These are phyloP conservation scores for Vigna unguiculata DNA, from an alignment of 306 rosid species.

Conservation along the genomic window DNA sequence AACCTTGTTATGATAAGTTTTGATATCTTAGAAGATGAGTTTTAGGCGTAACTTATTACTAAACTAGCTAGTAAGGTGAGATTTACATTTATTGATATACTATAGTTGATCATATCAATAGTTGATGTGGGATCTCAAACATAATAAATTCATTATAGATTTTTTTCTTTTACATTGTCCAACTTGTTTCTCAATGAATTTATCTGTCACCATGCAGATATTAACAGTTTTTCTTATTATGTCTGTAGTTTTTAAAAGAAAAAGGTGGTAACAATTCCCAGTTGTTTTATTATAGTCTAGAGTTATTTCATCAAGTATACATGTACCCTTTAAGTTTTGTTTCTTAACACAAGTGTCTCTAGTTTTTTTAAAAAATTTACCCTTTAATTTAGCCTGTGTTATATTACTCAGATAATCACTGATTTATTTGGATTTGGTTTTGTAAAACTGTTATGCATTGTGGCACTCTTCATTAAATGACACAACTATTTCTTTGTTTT, in stretches of 20 bases:
- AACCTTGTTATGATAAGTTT: too few relatives aligned
- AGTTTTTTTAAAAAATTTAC: neutral
- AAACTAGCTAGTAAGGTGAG: too few relatives aligned
- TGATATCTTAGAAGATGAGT: too few relatives aligned
- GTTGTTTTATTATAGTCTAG: too few relatives aligned
- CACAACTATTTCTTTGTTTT: slow-evolving; percentile 35
- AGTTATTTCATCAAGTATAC: slow-evolving; percentile 22
- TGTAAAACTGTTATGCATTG: slow-evolving; percentile 5
- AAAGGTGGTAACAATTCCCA: neutral
- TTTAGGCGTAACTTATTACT: too few relatives aligned
- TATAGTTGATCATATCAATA: too few relatives aligned
- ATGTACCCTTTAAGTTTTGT: slow-evolving; percentile 10
- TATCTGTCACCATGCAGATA: neutral
- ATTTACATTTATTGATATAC: too few relatives aligned
- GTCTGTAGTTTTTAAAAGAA: slow-evolving; percentile 2
- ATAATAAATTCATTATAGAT: neutral
- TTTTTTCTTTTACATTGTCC: neutral
- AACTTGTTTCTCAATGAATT: slow-evolving; percentile 7
- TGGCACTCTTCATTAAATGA: slow-evolving; percentile 24
- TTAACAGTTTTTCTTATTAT: neutral
- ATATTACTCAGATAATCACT: neutral
- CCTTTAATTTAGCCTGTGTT: slow-evolving; percentile 31
- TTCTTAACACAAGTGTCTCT: slow-evolving; percentile 13
- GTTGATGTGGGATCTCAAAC: too few relatives aligned
- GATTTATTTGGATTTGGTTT: slow-evolving; percentile 28